Conservation (phyloP, 2,329 filamentous ascomycete genomes). For the Ceratocystis colombiana region DNA sequence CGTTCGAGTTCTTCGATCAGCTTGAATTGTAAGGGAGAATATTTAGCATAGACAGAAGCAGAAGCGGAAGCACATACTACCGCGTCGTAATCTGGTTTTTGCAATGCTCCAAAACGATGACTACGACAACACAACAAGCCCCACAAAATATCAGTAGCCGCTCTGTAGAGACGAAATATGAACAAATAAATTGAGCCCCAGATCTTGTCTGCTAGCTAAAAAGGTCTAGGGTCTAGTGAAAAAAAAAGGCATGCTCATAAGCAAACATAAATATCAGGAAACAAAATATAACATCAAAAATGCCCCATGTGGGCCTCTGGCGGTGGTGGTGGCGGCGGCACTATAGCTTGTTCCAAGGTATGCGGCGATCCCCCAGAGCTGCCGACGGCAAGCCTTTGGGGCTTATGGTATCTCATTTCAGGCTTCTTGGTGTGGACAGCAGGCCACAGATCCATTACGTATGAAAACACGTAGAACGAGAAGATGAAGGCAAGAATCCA, state of each 20-base stretch:
- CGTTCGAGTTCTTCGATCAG: no score
- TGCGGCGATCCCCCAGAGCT: constrained; percentile 3
- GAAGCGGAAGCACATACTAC: no score
- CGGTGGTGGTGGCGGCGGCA: not conserved
- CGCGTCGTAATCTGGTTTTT: no score
- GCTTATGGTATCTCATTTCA: constrained; percentile 9
- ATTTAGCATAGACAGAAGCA: no score
- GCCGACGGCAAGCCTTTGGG: constrained; percentile 4
- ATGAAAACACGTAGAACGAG: constrained; percentile 78
- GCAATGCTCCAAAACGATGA: no score
- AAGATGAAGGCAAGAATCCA: constrained; percentile 72
- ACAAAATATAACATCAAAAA: constrained; percentile 6
- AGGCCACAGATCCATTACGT: constrained; percentile 77
- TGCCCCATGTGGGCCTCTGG: constrained; percentile 2
- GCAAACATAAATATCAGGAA: not conserved
- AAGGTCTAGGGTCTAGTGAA: not conserved
- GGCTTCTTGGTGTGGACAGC: constrained; percentile 51
- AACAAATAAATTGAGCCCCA: no score
- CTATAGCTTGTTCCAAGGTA: constrained; percentile 9
- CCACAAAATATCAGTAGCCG: no score
- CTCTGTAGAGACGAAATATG: no score
- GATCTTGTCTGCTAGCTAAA: no score
- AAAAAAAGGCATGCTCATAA: not conserved
- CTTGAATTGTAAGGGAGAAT: no score
- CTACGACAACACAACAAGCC: no score